Base-by-base conservation (phyloP, 139 green algal species). In the Micractinium sp. region DNA sequence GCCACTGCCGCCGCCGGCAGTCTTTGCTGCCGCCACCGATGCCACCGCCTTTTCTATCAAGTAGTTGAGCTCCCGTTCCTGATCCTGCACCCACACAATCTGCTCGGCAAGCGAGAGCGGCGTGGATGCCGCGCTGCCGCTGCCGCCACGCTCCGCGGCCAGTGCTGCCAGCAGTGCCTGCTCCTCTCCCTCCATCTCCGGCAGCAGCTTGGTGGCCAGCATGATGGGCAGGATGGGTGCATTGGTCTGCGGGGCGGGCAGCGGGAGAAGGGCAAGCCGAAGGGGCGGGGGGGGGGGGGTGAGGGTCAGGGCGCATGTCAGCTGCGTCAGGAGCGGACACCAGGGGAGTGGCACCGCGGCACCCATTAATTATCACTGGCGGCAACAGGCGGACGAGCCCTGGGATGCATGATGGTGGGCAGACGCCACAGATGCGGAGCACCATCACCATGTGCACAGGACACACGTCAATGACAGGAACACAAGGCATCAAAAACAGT, bases 171-270 rank as follows among this genome's bases (percentile, higher is more conserved):
- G 85, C 63, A 90, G 76, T 25, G 1, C 71, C 53, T 15, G 56
- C 85, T 92, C 85, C 88, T 93, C 82, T 16, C 25, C 86, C 78
- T 90, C 86, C 86, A 86, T 86, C 86, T 90, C 86, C 12, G 93
- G 93, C 63, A 96, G 91, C 39, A 92, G 84, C 90, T 92, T 95
- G 63, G 91, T 95, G 41, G 93, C 93, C 83, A 95, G 88, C 86
- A 96, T 92, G 86, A 95, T 95, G 77, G 93, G 93, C 63, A 95
- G 77, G 23, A 91, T 86, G 33, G 78, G 56, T 4, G 92, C 90
- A 76, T 92, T 93, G 76, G 66, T 76, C 85, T 88, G 85, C 85
- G 41, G 67, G 7, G 29, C 0, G n/a, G 22, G 81, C 7, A 20
- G n/a, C 12, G 16, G 18, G 18, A 20, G 29, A 5, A 31, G 47